Conservation (phyloP, 2,329 filamentous ascomycete genomes). For the Fusarium multiceps region DNA sequence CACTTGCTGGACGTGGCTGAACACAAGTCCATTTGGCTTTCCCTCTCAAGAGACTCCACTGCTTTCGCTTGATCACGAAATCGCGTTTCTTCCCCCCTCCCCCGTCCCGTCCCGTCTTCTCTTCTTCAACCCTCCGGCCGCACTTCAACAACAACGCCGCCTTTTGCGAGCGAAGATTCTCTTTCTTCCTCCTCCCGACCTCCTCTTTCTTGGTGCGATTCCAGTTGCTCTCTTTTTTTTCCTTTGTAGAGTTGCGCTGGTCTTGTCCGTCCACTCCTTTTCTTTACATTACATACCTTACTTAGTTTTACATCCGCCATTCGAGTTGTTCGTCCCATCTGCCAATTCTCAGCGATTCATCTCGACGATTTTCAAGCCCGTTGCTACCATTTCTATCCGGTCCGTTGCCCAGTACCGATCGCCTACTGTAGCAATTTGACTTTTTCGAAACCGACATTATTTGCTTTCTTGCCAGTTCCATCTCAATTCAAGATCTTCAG, state of each 20-base stretch:
- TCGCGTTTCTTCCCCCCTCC: constrained; percentile 42
- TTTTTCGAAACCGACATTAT: constrained; percentile 15
- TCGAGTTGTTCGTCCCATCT: constrained; percentile 43
- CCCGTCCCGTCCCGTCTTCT: constrained; percentile 43
- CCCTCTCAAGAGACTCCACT: constrained; percentile 31
- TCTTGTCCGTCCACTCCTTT: constrained; percentile 71
- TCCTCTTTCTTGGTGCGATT: constrained; percentile 62
- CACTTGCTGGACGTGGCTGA: constrained; percentile 41
- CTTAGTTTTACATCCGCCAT: constrained; percentile 40
- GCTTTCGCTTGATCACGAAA: constrained; percentile 45
- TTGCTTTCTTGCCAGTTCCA: constrained; percentile 14
- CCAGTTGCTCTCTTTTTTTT: constrained; percentile 62
- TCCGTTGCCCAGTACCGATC: constrained; percentile 35
- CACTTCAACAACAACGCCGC: constrained; percentile 40
- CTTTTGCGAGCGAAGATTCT: constrained; percentile 46
- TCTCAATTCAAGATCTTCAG: constrained; percentile 27
- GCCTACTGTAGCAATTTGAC: constrained; percentile 19
- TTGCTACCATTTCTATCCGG: constrained; percentile 37
- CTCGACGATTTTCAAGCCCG: constrained; percentile 35
- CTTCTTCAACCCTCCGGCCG: constrained; percentile 43
- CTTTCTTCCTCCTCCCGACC: constrained; percentile 42
- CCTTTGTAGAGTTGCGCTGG: constrained; percentile 62
- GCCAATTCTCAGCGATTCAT: constrained; percentile 40
- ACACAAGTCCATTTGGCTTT: constrained; percentile 44
- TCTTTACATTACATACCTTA: constrained; percentile 43